Evolutionary conservation across 352 stramenopile species (phyloP).

Genomic region (Globisporangium takayamanum): DNA sequence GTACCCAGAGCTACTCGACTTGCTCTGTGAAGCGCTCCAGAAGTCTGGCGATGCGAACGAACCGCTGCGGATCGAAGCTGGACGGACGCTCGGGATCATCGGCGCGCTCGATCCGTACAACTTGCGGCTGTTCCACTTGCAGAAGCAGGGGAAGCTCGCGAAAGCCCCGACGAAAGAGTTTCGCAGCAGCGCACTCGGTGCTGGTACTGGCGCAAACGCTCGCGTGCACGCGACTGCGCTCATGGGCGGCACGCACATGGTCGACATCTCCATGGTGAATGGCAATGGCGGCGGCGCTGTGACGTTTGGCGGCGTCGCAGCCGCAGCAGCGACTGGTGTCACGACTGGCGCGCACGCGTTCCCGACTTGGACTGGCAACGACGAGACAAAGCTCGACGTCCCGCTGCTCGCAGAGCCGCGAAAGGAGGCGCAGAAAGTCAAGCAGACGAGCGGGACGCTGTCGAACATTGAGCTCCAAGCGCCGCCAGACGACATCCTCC

Average conservation of each 20-base stretch:
- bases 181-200: constrained; percentile 32
- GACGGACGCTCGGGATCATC: constrained; percentile 71
- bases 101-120: constrained; percentile 84
- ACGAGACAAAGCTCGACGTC: constrained; percentile 40
- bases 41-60: constrained; percentile 79
- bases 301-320: constrained; percentile 18
- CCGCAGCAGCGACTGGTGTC: constrained; percentile 21
- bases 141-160: constrained; percentile 71
- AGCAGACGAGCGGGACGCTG: constrained; percentile 63
- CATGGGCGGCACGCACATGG: constrained; percentile 13
- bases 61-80: constrained; percentile 70
- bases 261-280: constrained; percentile 17
- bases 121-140: constrained; percentile 72
- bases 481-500: constrained; percentile 66
- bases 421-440: constrained; percentile 62
- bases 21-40: constrained; percentile 70
- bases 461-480: constrained; percentile 56
- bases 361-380: constrained; percentile 22
- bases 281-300: constrained; percentile 13
- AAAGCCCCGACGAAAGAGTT: constrained; percentile 73
- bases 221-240: constrained; percentile 14
- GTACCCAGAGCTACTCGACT: constrained; percentile 76
- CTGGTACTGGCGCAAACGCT: constrained; percentile 21
- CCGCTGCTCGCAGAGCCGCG: constrained; percentile 42
- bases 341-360: constrained; percentile 15